Percentiles rank a stretch among this genome's conserved stretches.
phyloP scores from a whole-genome alignment of 2,329 filamentous ascomycete species.

The Apiospora saccharicola region DNA sequence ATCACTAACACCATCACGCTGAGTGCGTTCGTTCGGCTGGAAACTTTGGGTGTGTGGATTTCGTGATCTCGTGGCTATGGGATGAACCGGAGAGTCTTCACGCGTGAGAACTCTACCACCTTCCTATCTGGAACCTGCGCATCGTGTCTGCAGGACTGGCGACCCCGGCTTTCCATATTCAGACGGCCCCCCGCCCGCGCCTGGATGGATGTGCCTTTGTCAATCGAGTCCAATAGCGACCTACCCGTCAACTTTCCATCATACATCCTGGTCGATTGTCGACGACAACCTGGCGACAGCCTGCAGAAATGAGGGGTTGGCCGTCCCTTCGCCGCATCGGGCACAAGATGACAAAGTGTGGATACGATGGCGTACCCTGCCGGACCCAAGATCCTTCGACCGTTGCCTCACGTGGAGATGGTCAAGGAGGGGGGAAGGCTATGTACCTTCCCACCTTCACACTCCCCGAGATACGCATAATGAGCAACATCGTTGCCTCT shows the following conservation, averaged over 20 bases:
- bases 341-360: neutral
- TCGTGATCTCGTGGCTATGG: neutral
- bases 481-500: neutral
- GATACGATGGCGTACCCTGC: conserved; percentile 3
- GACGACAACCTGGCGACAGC: neutral
- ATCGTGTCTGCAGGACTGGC: neutral
- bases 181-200: neutral
- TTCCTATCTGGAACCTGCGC: conserved; percentile 1
- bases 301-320: conserved; percentile 8
- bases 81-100: neutral
- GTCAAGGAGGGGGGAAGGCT: neutral
- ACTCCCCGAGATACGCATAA: neutral
- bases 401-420: neutral
- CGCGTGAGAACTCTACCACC: neutral
- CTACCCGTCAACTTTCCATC: too few species aligned
- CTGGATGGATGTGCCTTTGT: neutral
- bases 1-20: neutral
- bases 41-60: neutral
- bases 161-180: neutral
- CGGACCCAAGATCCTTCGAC: neutral
- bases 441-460: neutral
- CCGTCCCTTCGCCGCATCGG: conserved; percentile 15
- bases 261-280: neutral
- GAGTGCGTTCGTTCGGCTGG: neutral
- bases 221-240: neutral